Base-by-base conservation (phyloP, 331 rosid species). In the Quercus tomentella region DNA sequence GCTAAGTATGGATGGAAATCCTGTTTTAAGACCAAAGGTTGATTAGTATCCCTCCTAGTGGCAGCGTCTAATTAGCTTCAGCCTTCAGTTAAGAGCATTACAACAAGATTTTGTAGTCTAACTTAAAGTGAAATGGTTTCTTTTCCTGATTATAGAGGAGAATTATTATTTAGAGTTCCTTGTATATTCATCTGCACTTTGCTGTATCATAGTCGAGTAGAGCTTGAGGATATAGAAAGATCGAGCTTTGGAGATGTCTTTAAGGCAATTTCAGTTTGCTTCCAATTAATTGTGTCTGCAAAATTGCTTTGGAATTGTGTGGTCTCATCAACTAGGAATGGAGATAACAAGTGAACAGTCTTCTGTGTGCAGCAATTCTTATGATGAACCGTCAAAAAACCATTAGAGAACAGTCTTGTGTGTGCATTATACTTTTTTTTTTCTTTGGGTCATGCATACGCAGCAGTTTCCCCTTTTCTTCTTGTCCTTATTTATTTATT, bases 321-420 rank as follows among this genome's bases (percentile, higher is more conserved):
- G 21, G 78, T 92, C 80, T 86, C 93, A 63, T 87, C 91, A 77
- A 73, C 88, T 51, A 83, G 87, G 83, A 90, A 89, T 62, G 96
- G 85, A 75, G 84, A 84, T 73, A 88, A 89, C 65, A 97, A 91
- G 80, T 80, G 92, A 81, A 87, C 93, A 76, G 91, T 89, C 60
- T 94, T 89, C 82, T 91, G 97, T 73, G 97, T 91, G 97, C 95
- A 9, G 98, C 98, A 74, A 87, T 94, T 81, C 91, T 94, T 73
- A 87, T 91, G 79, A 81, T 84, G 79, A 94, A 94, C 79, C 88
- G 89, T 74, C 94, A 91, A 63, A 91, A 91, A 92, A 91, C 92
- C 76, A 87, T 94, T 75, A 85, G 88, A 55, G 91, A 37, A 37
- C 10, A 7, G 43, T 37, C 43, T 37, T 37, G 10, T 1, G 43